These are phyloP conservation scores for Phlebopus sp. DNA, from an alignment of 1,284 basidiomycete species.

Conservation along the genomic window DNA sequence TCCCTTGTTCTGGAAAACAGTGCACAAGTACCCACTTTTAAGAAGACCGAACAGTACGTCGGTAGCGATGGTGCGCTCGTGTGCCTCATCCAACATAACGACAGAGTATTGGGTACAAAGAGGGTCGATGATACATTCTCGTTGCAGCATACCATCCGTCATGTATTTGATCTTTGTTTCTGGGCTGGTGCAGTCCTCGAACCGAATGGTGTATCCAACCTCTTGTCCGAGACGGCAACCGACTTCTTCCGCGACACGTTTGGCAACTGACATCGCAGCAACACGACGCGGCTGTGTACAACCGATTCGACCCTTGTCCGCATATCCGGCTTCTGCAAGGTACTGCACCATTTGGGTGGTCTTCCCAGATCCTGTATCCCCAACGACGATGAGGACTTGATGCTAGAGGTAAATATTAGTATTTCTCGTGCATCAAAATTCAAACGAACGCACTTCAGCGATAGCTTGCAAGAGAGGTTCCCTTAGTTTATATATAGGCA, in stretches of 20 bases:
- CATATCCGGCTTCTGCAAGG: constrained; percentile 84
- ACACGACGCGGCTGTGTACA: constrained; percentile 99
- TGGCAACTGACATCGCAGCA: constrained; percentile 98
- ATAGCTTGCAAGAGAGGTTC: constrained; percentile 91
- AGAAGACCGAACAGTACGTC: constrained; percentile 96
- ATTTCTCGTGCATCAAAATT: constrained; percentile 2
- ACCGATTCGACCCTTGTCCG: constrained; percentile 87
- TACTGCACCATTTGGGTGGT: constrained; percentile 96
- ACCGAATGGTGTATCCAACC: constrained; percentile 98
- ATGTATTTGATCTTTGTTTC: constrained; percentile 99
- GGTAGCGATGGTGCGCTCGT: constrained; percentile 96
- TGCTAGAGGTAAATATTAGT: constrained; percentile 55
- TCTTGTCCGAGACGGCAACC: constrained; percentile 96
- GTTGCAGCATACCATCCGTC: constrained; percentile 99
- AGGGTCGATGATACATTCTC: constrained; percentile 95
- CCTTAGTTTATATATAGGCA: constrained; percentile 97
- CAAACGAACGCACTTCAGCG: constrained; percentile 60
- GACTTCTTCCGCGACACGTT: constrained; percentile 97
- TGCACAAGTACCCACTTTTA: constrained; percentile 69
- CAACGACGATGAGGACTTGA: constrained; percentile 93
- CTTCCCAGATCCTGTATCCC: constrained; percentile 92
- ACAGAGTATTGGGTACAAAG: constrained; percentile 91
- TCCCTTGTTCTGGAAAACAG: constrained; percentile 1
- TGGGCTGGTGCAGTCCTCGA: constrained; percentile 97
- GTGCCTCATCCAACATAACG: constrained; percentile 98